Evolutionary conservation across 1,139 yeast genomes (phyloP).

Genomic region (Sugiyamaella sp.): DNA sequence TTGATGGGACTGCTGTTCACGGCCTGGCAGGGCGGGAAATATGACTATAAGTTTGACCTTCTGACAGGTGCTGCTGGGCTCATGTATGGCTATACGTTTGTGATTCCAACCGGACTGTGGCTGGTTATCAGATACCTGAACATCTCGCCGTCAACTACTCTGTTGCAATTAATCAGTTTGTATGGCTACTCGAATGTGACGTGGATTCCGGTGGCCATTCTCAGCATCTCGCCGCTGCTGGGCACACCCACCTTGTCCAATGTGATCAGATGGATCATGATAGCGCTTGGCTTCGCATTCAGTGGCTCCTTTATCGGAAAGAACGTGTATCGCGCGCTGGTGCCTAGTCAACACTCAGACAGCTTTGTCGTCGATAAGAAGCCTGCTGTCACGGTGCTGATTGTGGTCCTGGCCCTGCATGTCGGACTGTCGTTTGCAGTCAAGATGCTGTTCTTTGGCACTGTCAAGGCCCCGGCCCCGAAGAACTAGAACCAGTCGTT

Average conservation of each 20-base stretch:
- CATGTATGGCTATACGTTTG: conserved; percentile 71
- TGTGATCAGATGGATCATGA: conserved; percentile 44
- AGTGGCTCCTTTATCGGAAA: conserved; percentile 45
- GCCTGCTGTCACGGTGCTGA: conserved; percentile 40
- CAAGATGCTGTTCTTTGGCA: conserved; percentile 43
- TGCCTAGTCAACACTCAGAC: conserved; percentile 37
- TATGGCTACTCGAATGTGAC: conserved; percentile 79
- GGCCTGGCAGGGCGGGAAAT: conserved; percentile 48
- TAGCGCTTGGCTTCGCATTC: conserved; percentile 43
- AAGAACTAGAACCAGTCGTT: conserved; percentile 15
- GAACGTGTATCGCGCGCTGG: conserved; percentile 38
- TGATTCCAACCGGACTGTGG: conserved; percentile 61
- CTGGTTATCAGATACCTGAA: conserved; percentile 49
- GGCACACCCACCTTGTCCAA: conserved; percentile 42
- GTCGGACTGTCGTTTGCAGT: conserved; percentile 45
- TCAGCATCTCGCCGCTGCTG: conserved; percentile 50
- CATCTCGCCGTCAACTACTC: conserved; percentile 42
- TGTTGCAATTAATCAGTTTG: conserved; percentile 54
- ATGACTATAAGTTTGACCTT: conserved; percentile 62
- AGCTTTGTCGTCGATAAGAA: conserved; percentile 35
- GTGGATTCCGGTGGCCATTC: conserved; percentile 77
- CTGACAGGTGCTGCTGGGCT: conserved; percentile 66
- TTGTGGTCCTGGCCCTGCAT: conserved; percentile 41
- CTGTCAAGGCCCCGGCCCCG: conserved; percentile 23
- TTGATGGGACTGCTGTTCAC: conserved; percentile 55